phyloP scores from a whole-genome alignment of 2,329 filamentous ascomycete genomes.

The Trichoderma brevicompactum region DNA sequence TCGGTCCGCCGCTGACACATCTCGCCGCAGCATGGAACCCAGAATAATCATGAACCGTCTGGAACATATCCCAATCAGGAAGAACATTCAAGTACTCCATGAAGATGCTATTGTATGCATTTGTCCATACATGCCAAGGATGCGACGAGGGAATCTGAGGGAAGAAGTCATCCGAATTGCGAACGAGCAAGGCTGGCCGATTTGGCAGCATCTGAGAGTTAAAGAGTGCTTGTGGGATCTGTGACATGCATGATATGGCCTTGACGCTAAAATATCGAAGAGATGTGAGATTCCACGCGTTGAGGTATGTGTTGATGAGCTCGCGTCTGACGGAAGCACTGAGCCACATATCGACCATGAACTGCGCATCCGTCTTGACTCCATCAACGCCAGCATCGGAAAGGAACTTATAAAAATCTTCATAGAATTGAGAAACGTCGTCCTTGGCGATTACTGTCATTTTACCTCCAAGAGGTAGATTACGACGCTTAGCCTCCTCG shows the following conservation, averaged over 20 bases:
- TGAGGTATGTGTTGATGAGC: slow-evolving; percentile 76
- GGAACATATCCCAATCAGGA: slow-evolving; percentile 80
- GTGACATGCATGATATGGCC: slow-evolving; percentile 93
- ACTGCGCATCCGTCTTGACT: slow-evolving; percentile 93
- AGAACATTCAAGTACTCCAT: slow-evolving; percentile 84
- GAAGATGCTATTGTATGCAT: slow-evolving; percentile 85
- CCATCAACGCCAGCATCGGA: slow-evolving; percentile 74
- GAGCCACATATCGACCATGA: slow-evolving; percentile 77
- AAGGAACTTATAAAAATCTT: slow-evolving; percentile 90
- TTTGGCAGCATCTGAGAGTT: slow-evolving; percentile 79
- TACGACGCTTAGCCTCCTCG: slow-evolving; percentile 51
- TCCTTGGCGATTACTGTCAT: slow-evolving; percentile 75
- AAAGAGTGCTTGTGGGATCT: slow-evolving; percentile 84
- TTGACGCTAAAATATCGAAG: slow-evolving; percentile 77
- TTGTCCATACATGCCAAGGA: slow-evolving; percentile 93
- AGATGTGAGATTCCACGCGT: slow-evolving; percentile 80
- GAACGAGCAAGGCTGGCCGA: slow-evolving; percentile 72
- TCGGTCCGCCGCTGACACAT: slow-evolving; percentile 86
- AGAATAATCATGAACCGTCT: slow-evolving; percentile 68
- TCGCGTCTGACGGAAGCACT: slow-evolving; percentile 70
- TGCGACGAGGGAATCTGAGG: slow-evolving; percentile 80
- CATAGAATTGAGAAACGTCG: slow-evolving; percentile 77
- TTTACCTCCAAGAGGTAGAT: slow-evolving; percentile 60
- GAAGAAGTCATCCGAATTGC: slow-evolving; percentile 93
- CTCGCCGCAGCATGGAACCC: slow-evolving; percentile 88